These are phyloP conservation scores for Onygenales sp. DNA, from an alignment of 2,329 filamentous ascomycete genomes.

Conservation along the genomic window DNA sequence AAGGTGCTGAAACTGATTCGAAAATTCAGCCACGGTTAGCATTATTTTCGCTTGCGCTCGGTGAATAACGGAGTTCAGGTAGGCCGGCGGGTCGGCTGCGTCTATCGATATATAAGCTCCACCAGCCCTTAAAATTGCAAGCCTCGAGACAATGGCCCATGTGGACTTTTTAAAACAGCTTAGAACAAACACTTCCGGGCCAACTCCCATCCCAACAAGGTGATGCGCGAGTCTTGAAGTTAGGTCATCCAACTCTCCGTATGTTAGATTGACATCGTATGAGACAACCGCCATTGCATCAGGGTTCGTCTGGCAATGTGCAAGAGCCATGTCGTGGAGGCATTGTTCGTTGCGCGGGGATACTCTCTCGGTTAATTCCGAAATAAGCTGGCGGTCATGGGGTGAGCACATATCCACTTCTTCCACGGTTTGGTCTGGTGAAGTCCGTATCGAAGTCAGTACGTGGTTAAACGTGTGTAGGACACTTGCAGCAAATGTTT, in stretches of 20 bases:
- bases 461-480: neutral
- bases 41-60: neutral
- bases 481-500: neutral
- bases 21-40: slow-evolving; percentile 1
- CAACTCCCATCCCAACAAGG: slow-evolving; percentile 1
- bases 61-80: neutral
- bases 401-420: slow-evolving; percentile 1
- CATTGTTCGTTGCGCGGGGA: neutral
- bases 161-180: slow-evolving; percentile 9
- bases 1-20: neutral
- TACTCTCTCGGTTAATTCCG: neutral
- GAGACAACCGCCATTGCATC: slow-evolving; percentile 3
- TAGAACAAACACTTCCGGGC: slow-evolving; percentile 1
- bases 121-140: slow-evolving; percentile 1
- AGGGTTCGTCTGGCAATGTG: neutral
- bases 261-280: slow-evolving; percentile 3
- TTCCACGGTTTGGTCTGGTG: neutral
- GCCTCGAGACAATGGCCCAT: slow-evolving; percentile 4
- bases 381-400: neutral
- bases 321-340: slow-evolving; percentile 2
- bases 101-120: slow-evolving; percentile 1
- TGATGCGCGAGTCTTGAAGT: slow-evolving; percentile 1
- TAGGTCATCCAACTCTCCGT: slow-evolving; percentile 2
- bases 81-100: slow-evolving; percentile 1
- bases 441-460: neutral